A percentile compares a stretch with the other conserved stretches of the same genome.
Evolutionary conservation across 805 yeast genomes (phyloP).

Genomic region (Sungouiozyma intestinalis): DNA sequence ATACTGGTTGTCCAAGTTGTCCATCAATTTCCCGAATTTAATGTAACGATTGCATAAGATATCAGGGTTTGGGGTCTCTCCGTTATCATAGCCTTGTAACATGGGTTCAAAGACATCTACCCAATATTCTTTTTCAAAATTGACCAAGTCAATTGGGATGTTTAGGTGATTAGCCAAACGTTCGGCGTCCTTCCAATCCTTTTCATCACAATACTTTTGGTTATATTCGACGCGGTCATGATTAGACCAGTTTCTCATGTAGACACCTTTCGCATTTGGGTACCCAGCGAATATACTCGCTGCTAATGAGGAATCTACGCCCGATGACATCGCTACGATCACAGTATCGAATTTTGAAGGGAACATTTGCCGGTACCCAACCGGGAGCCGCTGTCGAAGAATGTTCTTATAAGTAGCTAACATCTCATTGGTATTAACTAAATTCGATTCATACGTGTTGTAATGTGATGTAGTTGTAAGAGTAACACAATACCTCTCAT

Average conservation of each 20-base stretch:
- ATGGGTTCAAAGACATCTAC: constrained; percentile 84
- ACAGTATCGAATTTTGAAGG: constrained; percentile 51
- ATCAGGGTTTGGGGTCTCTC: constrained; percentile 92
- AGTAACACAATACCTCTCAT: too few species aligned
- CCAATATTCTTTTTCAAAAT: constrained; percentile 91
- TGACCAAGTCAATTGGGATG: constrained; percentile 66
- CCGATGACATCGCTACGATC: constrained; percentile 88
- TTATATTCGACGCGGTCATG: constrained; percentile 29
- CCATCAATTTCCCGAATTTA: constrained; percentile 73
- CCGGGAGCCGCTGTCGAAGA: constrained; percentile 2
- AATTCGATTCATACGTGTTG: too few species aligned
- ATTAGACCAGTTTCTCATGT: constrained; percentile 85
- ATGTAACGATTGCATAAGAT: constrained; percentile 75
- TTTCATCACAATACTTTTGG: constrained; percentile 54
- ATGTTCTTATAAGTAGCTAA: background rate
- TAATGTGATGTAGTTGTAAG: too few species aligned
- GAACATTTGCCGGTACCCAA: constrained; percentile 1
- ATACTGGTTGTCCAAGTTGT: constrained; percentile 37
- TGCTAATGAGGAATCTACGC: constrained; percentile 88
- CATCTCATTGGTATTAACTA: too few species aligned
- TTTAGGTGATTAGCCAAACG: constrained; percentile 46
- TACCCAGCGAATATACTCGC: constrained; percentile 60
- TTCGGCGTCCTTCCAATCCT: constrained; percentile 81
- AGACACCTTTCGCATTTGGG: constrained; percentile 64
- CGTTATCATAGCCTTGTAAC: constrained; percentile 59